Evolutionary conservation across 2,329 filamentous ascomycete species (phyloP), one percentile per base, ranked within the genome.

Genomic region (Chrysoporthe deuterocubensis): DNA sequence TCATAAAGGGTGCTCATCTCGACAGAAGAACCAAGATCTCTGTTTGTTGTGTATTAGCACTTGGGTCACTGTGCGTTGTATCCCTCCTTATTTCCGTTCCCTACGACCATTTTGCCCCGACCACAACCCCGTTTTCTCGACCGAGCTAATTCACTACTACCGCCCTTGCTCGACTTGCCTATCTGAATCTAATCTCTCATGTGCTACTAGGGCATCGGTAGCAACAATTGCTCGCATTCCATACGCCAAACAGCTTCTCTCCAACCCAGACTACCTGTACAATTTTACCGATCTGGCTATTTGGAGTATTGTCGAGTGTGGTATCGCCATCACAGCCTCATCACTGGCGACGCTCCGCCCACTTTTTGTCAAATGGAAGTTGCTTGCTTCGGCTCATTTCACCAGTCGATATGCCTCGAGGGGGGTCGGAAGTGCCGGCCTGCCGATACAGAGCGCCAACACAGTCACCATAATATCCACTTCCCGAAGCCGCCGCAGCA

Each of bases 261-360:
- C 75, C n/a, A 77, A 76, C 40, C 68, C 69, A 11, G 80, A 83
- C 65, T 78, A 77, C 61, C 73, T 80, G 1, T 81, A 78, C 75
- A 76, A 78, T 65, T 80, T 80, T 67, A 78, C 79, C 18, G 80
- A 80, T 70, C 72, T 82, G 7, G 77, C 78, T 5, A 81, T 82
- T 67, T 83, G 81, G 81, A 81, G 78, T 4, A 80, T 81, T 59
- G 75, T 79, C n/a, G 80, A 82, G 69, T 78, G 78, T 43, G 78
- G 78, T 4, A 76, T 82, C 18, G 79, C 78, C 6, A 77, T 82
- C 1, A 74, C 76, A 5, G 80, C 80, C 7, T 78, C 78, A 6
- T 79, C 76, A 5, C 71, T 78, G 34, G 80, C 80, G 1, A 81
- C 79, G 0, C 75, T 81, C 11, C 68, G 68, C 5, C 68, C 68